Percentiles rank a stretch among this genome's conserved stretches.
Evolutionary conservation across 2,329 filamentous ascomycete species (phyloP).

Genomic region (Arthrobotrys megalospora): DNA sequence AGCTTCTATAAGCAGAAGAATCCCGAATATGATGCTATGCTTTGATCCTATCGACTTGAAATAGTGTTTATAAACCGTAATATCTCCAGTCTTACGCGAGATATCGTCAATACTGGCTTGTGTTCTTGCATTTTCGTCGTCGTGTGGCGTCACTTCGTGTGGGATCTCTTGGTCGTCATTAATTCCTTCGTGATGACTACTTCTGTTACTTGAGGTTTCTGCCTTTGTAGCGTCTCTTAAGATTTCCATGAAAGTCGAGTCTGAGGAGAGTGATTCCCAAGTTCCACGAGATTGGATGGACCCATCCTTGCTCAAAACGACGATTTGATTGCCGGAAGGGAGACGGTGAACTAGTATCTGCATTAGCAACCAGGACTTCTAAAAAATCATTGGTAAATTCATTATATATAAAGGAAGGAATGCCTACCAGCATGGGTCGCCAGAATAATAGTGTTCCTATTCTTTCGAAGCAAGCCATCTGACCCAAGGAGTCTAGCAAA

Average conservation of each 20-base stretch:
- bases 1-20: slow-evolving; percentile 18
- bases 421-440: slow-evolving; percentile 66
- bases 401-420: no score
- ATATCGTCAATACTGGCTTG: slow-evolving; percentile 45
- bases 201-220: slow-evolving; percentile 14
- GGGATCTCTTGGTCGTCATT: slow-evolving; percentile 46
- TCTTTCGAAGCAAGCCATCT: slow-evolving; percentile 66
- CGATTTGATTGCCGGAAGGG: slow-evolving; percentile 31
- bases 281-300: slow-evolving; percentile 39
- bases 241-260: slow-evolving; percentile 28
- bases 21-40: slow-evolving; percentile 38
- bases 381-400: slow-evolving; percentile 66
- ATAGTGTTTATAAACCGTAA: slow-evolving; percentile 49
- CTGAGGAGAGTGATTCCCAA: slow-evolving; percentile 32
- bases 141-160: slow-evolving; percentile 33
- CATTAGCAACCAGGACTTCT: background rate
- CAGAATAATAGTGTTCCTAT: slow-evolving; percentile 65
- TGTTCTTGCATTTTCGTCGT: slow-evolving; percentile 20
- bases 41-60: slow-evolving; percentile 42
- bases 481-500: slow-evolving; percentile 68
- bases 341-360: slow-evolving; percentile 36
- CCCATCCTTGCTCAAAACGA: slow-evolving; percentile 49
- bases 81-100: slow-evolving; percentile 52
- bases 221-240: slow-evolving; percentile 12
- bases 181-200: slow-evolving; percentile 6